Evolutionary conservation across 2,329 filamentous ascomycete genomes (phyloP).

Genomic region (Aspergillus ochraceoroseus): DNA sequence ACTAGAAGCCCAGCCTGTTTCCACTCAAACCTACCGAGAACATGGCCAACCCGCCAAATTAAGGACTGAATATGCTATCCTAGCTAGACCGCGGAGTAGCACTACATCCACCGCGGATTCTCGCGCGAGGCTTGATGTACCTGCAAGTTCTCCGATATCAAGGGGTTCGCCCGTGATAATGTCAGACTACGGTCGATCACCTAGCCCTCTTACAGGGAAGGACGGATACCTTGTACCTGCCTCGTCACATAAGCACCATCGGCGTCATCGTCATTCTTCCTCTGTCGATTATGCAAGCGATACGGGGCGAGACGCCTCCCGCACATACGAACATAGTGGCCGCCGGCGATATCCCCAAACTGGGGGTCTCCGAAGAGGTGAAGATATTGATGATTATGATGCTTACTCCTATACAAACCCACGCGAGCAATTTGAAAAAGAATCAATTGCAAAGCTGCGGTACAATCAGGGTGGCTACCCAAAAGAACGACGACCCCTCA

Average conservation of each 20-base stretch:
- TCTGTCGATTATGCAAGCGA: slow-evolving; percentile 38
- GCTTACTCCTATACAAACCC: slow-evolving; percentile 48
- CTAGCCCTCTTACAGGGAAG: slow-evolving; percentile 32
- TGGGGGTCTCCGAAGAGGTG: slow-evolving; percentile 29
- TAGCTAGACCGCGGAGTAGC: slow-evolving; percentile 36
- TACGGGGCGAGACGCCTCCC: slow-evolving; percentile 30
- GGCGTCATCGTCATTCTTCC: slow-evolving; percentile 32
- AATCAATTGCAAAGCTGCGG: slow-evolving; percentile 39
- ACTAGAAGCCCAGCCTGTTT: slow-evolving; percentile 34
- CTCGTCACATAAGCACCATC: slow-evolving; percentile 29
- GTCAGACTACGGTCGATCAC: slow-evolving; percentile 28
- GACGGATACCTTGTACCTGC: slow-evolving; percentile 35
- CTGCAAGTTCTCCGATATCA: slow-evolving; percentile 18
- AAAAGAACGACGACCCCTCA: slow-evolving; percentile 38
- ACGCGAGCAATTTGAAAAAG: slow-evolving; percentile 45
- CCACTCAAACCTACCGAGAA: slow-evolving; percentile 32
- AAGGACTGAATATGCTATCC: slow-evolving; percentile 38
- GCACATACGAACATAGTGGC: slow-evolving; percentile 23
- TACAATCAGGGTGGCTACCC: slow-evolving; percentile 25
- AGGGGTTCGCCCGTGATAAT: slow-evolving; percentile 29
- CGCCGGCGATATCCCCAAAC: slow-evolving; percentile 29
- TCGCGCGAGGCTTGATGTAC: slow-evolving; percentile 28
- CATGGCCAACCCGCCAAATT: slow-evolving; percentile 30
- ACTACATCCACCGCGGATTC: slow-evolving; percentile 31
- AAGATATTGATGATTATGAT: slow-evolving; percentile 41